Base-by-base conservation (phyloP, 2,329 filamentous ascomycete species). In the Colletotrichum falcatum region DNA sequence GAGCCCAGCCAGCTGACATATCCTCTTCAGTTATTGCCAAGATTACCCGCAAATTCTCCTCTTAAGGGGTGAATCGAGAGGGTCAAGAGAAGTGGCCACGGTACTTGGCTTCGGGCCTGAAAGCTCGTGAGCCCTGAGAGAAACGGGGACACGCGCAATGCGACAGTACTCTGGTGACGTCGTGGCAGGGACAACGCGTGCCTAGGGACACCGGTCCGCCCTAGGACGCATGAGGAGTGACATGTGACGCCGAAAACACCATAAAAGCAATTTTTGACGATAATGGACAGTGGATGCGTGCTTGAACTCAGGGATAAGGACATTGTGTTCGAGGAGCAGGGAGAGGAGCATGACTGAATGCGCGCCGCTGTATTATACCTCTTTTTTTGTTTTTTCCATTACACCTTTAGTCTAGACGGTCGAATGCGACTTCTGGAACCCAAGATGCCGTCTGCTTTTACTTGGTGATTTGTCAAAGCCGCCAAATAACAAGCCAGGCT, bases 31-130 rank as follows among this genome's bases (percentile, higher is more conserved):
- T 98, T 81, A 96, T 98, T 81, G 95, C 95, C 82, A 98, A 98
- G 88, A 85, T 98, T 79, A 97, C 94, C 77, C 92, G 94, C 84
- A 92, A 92, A 83, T 97, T 97, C 88, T 90, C 89, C 66, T 88
- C 86, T 85, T 89, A 88, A 81, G 79, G 88, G 81, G 79, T 44
- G 39, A 46, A 48, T 51, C 18, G 30, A 28, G 9, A 51, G 11
- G 30, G 33, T 8, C 7, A 26, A 20, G 12, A 35, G 16, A 26
- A 33, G 26, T 14, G 35, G 56, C 28, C 30, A 28, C 30, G 35
- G 18, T 35, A 67, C 49, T n/a, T 23, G 23, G 26, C 28, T 39
- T 56, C 42, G 49, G 30, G 35, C 14, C 12, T 26, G 8, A 28
- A 56, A 18, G 14, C 12, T 26, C 20, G 37, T 35, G 54, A 56